These are phyloP conservation scores for Zostera marina DNA, from an alignment of 116 monocot genomes.

Conservation along the genomic window DNA sequence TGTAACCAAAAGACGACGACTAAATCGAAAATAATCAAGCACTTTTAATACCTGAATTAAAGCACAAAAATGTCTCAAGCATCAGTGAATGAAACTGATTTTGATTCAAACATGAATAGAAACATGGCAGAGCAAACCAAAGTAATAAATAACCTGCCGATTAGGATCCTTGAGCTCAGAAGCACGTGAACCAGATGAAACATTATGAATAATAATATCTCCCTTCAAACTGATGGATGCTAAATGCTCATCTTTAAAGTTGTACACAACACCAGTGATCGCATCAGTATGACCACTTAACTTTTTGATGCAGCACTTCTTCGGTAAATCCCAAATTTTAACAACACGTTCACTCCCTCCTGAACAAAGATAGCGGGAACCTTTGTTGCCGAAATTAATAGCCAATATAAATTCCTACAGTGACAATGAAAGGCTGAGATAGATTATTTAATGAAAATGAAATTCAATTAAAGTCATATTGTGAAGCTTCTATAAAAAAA, in stretches of 20 bases:
- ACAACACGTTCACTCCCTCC: slow-evolving; percentile 73
- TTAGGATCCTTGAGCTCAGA: slow-evolving; percentile 88
- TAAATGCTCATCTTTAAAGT: slow-evolving; percentile 89
- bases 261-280: slow-evolving; percentile 93
- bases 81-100: slow-evolving; percentile 10
- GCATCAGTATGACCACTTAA: slow-evolving; percentile 78
- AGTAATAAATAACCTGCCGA: slow-evolving; percentile 59
- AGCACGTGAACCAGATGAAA: slow-evolving; percentile 76
- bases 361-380: slow-evolving; percentile 89
- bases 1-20: slow-evolving; percentile 77
- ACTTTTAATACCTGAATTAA: slow-evolving; percentile 70
- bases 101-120: neutral
- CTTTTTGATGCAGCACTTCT: slow-evolving; percentile 93
- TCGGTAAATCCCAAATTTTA: slow-evolving; percentile 94
- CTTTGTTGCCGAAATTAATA: slow-evolving; percentile 85
- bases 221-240: slow-evolving; percentile 90
- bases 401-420: slow-evolving; percentile 62
- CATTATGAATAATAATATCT: slow-evolving; percentile 93
- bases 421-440: slow-evolving; percentile 1
- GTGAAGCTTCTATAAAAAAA: too few relatives aligned
- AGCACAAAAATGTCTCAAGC: slow-evolving; percentile 3
- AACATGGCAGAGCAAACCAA: neutral
- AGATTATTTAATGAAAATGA: neutral
- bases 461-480: too few relatives aligned
- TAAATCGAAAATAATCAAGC: slow-evolving; percentile 90